These are phyloP conservation scores for Lachnum nothofagi DNA, from an alignment of 2,329 filamentous ascomycete species.

Conservation along the genomic window DNA sequence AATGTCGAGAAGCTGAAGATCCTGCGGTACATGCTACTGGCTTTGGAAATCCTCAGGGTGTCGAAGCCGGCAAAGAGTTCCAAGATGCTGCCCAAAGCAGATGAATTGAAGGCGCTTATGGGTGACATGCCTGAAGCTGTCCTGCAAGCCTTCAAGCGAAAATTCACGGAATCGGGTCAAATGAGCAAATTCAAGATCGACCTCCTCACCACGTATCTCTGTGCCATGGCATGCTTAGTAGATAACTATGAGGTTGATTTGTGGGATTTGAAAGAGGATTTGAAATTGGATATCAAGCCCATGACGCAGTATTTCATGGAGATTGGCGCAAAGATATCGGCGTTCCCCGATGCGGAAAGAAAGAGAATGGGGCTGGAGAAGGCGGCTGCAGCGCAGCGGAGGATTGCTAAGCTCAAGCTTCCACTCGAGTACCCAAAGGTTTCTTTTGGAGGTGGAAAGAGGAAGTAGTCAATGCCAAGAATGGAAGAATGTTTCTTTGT, in stretches of 20 bases:
- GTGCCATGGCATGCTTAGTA: constrained; percentile 64
- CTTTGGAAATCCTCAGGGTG: constrained; percentile 49
- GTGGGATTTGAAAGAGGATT: constrained; percentile 63
- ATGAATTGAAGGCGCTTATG: constrained; percentile 55
- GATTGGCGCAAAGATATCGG: constrained; percentile 61
- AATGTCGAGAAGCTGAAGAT: constrained; percentile 51
- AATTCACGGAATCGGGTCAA: constrained; percentile 59
- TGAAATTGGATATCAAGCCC: constrained; percentile 65
- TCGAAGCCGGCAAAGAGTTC: constrained; percentile 40
- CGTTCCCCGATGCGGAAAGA: constrained; percentile 43
- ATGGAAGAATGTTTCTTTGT: neutral
- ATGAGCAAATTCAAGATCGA: constrained; percentile 70
- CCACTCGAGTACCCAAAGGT: constrained; percentile 77
- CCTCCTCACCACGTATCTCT: constrained; percentile 67
- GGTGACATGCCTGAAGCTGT: constrained; percentile 56
- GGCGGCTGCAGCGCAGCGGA: constrained; percentile 54
- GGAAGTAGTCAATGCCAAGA: constrained; percentile 6
- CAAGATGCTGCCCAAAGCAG: constrained; percentile 49
- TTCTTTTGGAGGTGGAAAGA: constrained; percentile 24
- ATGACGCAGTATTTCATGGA: constrained; percentile 70
- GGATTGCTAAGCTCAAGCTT: constrained; percentile 66
- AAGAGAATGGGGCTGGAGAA: constrained; percentile 54
- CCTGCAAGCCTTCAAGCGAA: constrained; percentile 61
- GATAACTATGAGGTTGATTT: constrained; percentile 71
- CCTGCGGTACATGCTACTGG: constrained; percentile 55